Evolutionary conservation across 2,329 filamentous ascomycete genomes (phyloP), one percentile per base, ranked within the genome.

Genomic region (Aaosphaeria pasadenensis): DNA sequence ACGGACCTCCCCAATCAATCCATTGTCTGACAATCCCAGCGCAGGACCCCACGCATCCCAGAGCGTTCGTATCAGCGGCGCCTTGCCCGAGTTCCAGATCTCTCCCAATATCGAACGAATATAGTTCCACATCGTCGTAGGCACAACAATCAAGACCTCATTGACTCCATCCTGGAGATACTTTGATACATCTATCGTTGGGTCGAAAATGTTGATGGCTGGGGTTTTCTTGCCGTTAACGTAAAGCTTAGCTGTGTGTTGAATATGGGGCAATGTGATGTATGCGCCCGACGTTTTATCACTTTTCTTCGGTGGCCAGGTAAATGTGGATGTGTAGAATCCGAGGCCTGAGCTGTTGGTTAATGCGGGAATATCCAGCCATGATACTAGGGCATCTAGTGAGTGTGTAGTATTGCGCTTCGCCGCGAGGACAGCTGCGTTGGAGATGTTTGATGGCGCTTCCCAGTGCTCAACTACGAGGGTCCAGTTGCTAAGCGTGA

Each of bases 301-400:
- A 5, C 30, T 30, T 17, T 31, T n/a, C 11, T 29, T 6, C 4
- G 51, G 43, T 6, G 64, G 60, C 57, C 57, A 64, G 24, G 42
- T 33, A 54, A 71, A 71, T 6, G 59, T 58, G 24, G 68, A 63
- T 44, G 51, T 52, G 58, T 72, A 71, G 54, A 59, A 64, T 4
- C 68, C 69, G 24, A 55, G 17, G 3, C 17, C 17, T 24, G 17
- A 24, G 17, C 17, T 24, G 17, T 24, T 24, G 17, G 17, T 24
- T 3, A 24, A 24, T 24, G 17, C 17, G 17, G 17, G 17, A 24
- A 24, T 24, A 3, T 24, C 17, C 17, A 24, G 17, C 17, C 17
- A 24, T 24, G 17, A 24, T 24, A 24, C 17, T 24, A 24, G 17
- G 17, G 17, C 17, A 24, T 24, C 17, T 24, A 24, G 17, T 24